phyloP scores from a whole-genome alignment of 2,329 filamentous ascomycete species.

The Trichoderma pleuroti region DNA sequence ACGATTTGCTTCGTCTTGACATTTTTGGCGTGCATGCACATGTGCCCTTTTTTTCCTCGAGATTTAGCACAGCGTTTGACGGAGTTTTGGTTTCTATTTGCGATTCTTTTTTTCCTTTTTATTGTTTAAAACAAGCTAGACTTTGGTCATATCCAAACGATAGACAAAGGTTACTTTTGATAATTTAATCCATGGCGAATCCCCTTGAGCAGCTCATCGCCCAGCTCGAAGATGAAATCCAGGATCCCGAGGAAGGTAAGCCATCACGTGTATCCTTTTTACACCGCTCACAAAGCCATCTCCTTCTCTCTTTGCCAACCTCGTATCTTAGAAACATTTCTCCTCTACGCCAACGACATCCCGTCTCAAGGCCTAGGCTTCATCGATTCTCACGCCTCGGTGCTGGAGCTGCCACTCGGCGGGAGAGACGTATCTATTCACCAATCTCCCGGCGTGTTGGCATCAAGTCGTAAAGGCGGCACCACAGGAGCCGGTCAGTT shows the following conservation, averaged over 20 bases:
- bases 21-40: not conserved
- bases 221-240: conserved; percentile 42
- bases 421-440: conserved; percentile 69
- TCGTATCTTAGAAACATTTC: conserved; percentile 67
- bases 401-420: conserved; percentile 64
- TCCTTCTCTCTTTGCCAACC: not conserved
- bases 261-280: not conserved
- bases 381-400: conserved; percentile 65
- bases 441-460: conserved; percentile 80
- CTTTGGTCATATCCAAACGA: not conserved
- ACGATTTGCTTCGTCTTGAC: not conserved
- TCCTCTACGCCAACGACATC: conserved; percentile 74
- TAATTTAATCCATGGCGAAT: not conserved
- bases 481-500: conserved; percentile 51
- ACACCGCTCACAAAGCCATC: not conserved
- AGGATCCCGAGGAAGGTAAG: conserved; percentile 49
- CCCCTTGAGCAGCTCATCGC: conserved; percentile 24
- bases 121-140: not conserved
- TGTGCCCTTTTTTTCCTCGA: not conserved
- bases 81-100: not conserved
- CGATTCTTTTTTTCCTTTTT: not conserved
- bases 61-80: not conserved
- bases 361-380: conserved; percentile 80
- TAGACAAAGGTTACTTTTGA: too few species aligned
- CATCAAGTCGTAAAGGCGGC: conserved; percentile 65